These are phyloP conservation scores for Backusella tuberculispora DNA, from an alignment of 192 early-diverging fungal species.

Conservation along the genomic window DNA sequence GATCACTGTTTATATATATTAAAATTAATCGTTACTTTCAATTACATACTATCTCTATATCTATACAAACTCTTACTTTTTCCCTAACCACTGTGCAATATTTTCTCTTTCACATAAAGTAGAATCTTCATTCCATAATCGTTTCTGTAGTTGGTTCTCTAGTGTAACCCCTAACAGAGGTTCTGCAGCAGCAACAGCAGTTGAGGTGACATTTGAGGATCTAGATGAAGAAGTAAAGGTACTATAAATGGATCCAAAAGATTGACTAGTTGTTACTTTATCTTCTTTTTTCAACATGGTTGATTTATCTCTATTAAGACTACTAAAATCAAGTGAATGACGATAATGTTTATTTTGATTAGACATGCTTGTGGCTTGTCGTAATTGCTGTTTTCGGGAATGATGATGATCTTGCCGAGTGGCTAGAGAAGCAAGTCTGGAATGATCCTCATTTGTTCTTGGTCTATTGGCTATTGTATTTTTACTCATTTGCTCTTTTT, in stretches of 20 bases:
- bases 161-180: not conserved
- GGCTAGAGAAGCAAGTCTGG: not conserved
- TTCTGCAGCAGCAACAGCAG: too few relatives aligned
- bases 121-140: conserved; percentile 44
- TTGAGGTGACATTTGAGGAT: not conserved
- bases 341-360: conserved; percentile 2
- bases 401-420: too few relatives aligned
- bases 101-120: conserved; percentile 43
- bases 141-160: not conserved
- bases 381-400: too few relatives aligned
- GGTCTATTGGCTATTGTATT: not conserved
- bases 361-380: not conserved
- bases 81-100: conserved; percentile 53
- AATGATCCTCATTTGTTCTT: not conserved
- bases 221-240: not conserved
- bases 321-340: not conserved
- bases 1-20: not conserved
- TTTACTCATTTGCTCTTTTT: not conserved
- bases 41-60: not conserved
- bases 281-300: not conserved
- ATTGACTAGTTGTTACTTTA: not conserved
- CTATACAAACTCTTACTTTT: conserved; percentile 39
- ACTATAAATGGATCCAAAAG: conserved; percentile 14
- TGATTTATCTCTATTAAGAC: not conserved
- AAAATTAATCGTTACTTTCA: not conserved